Evolutionary conservation across 768 basidiomycete species (phyloP).

Genomic region (Rhodotorula kratochvilovae): DNA sequence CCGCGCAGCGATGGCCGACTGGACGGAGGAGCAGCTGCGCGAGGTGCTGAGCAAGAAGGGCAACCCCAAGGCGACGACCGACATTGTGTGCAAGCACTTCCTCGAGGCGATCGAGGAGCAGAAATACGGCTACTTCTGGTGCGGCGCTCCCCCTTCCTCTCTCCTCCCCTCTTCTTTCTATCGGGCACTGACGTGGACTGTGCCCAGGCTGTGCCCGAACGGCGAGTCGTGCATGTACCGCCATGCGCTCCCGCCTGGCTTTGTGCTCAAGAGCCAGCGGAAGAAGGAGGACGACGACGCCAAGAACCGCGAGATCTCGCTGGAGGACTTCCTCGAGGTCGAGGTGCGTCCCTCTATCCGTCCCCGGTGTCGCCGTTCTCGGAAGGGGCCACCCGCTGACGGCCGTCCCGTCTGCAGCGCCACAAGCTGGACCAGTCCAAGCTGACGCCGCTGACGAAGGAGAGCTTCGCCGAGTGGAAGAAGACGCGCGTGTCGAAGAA

Average conservation of each 20-base stretch:
- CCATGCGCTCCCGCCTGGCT: slow-evolving; percentile 92
- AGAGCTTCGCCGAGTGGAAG: slow-evolving; percentile 91
- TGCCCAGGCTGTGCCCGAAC: slow-evolving; percentile 1
- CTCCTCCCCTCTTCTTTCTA: too few species aligned
- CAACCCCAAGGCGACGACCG: slow-evolving; percentile 85
- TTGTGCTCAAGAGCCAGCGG: slow-evolving; percentile 87
- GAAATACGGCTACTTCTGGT: slow-evolving; percentile 90
- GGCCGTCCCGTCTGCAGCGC: slow-evolving; percentile 55
- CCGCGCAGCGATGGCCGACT: slow-evolving; percentile 77
- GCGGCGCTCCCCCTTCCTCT: slow-evolving; percentile 23
- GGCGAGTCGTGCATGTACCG: slow-evolving; percentile 2
- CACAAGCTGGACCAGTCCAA: slow-evolving; percentile 82
- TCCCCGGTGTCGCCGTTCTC: neutral
- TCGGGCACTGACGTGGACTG: neutral
- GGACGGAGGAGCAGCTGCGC: slow-evolving; percentile 91
- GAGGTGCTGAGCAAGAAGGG: slow-evolving; percentile 87
- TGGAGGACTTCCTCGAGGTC: slow-evolving; percentile 96
- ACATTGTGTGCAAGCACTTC: slow-evolving; percentile 97
- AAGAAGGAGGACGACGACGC: slow-evolving; percentile 88
- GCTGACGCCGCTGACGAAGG: slow-evolving; percentile 86
- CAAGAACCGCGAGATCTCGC: slow-evolving; percentile 73
- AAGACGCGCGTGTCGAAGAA: slow-evolving; percentile 93
- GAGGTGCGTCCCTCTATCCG: slow-evolving; percentile 59
- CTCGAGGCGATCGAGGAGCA: slow-evolving; percentile 90
- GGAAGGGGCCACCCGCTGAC: neutral